These are phyloP conservation scores for Penicillium mononematosum DNA, from an alignment of 495 filamentous ascomycete species.

Conservation along the genomic window DNA sequence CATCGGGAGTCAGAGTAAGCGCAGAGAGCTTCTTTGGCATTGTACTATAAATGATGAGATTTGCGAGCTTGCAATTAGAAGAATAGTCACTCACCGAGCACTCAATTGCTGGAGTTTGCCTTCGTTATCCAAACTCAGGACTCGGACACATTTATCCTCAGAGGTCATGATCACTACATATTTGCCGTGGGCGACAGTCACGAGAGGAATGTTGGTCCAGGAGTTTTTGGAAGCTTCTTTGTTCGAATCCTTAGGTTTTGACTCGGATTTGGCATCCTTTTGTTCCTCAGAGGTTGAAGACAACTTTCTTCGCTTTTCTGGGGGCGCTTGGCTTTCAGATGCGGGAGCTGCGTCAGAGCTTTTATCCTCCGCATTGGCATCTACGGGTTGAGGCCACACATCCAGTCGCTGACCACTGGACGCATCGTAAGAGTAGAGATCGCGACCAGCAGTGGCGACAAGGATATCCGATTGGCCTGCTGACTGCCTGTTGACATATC, in stretches of 20 bases:
- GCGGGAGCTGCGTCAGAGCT: slow-evolving; percentile 22
- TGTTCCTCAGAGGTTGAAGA: slow-evolving; percentile 29
- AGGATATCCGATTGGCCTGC: slow-evolving; percentile 39
- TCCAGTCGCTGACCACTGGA: slow-evolving; percentile 43
- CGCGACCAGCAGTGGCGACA: slow-evolving; percentile 56
- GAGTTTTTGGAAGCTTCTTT: slow-evolving; percentile 6
- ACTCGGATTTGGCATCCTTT: slow-evolving; percentile 18
- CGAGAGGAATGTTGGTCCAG: slow-evolving; percentile 52
- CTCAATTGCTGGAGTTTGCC: slow-evolving; percentile 67
- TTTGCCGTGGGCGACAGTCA: slow-evolving; percentile 59
- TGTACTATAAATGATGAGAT: slow-evolving; percentile 46
- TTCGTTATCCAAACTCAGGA: slow-evolving; percentile 63
- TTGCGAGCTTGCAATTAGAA: neutral
- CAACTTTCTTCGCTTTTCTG: slow-evolving; percentile 54
- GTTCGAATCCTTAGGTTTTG: slow-evolving; percentile 14
- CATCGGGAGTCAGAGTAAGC: slow-evolving; percentile 65
- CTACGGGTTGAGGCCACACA: slow-evolving; percentile 50
- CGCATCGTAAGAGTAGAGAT: slow-evolving; percentile 51
- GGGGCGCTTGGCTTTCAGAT: slow-evolving; percentile 38
- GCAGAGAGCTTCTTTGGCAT: slow-evolving; percentile 90
- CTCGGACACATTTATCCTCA: slow-evolving; percentile 87
- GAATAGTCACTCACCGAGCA: slow-evolving; percentile 55
- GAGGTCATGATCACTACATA: slow-evolving; percentile 76
- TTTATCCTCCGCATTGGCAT: slow-evolving; percentile 18
- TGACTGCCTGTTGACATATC: slow-evolving; percentile 38